These are phyloP conservation scores for Gleditsia sinensis DNA, from an alignment of 306 rosid genomes.

Conservation along the genomic window DNA sequence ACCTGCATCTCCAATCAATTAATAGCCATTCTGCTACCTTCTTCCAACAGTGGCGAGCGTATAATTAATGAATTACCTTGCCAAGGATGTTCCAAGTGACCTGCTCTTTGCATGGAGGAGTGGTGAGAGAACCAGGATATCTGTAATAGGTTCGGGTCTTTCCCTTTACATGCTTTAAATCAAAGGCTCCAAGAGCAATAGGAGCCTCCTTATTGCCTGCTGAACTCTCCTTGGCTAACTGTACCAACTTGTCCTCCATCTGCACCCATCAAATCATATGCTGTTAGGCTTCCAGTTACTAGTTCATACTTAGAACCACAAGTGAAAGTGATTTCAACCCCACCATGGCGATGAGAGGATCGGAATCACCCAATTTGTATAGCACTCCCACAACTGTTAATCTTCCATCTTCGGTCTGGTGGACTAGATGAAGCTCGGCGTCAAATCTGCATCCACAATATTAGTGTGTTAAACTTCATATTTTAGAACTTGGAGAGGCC, in stretches of 20 bases:
- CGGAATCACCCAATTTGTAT: constrained; percentile 56
- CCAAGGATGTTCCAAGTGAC: constrained; percentile 75
- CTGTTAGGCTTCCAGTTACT: constrained; percentile 23
- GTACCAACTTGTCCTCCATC: constrained; percentile 56
- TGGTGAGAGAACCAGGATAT: constrained; percentile 81
- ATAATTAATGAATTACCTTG: constrained; percentile 43
- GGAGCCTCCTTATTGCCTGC: constrained; percentile 38
- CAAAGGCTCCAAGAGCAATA: constrained; percentile 48
- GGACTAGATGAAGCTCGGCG: constrained; percentile 77
- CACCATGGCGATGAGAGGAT: constrained; percentile 63
- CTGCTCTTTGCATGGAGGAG: constrained; percentile 84
- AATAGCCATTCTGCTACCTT: neutral
- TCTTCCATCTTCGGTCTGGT: constrained; percentile 51
- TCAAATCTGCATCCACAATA: constrained; percentile 42
- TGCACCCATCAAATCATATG: constrained; percentile 42
- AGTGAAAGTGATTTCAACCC: neutral
- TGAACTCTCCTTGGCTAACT: constrained; percentile 37
- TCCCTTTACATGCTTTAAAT: constrained; percentile 40
- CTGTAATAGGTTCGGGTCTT: constrained; percentile 54
- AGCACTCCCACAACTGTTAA: constrained; percentile 62
- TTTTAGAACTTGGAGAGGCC: neutral
- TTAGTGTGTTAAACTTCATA: neutral
- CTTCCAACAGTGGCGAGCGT: too few relatives aligned
- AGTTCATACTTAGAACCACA: neutral
- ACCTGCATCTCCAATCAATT: constrained; percentile 40